phyloP scores from a whole-genome alignment of 177 flowering plant genomes.

The Telopea speciosissima region DNA sequence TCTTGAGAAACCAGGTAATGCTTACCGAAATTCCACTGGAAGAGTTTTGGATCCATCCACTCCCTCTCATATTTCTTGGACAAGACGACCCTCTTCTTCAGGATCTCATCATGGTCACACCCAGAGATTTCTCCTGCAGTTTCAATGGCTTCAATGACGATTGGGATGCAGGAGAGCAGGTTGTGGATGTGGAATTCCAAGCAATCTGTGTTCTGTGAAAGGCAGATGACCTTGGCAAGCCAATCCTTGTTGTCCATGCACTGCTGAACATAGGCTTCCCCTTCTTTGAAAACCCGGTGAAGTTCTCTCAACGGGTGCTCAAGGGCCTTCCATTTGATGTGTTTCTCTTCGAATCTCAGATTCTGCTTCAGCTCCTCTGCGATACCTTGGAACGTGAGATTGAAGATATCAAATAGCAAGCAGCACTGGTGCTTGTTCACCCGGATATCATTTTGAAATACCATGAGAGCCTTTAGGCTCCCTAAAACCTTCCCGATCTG shows the following conservation, averaged over 20 bases:
- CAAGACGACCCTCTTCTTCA: constrained; percentile 43
- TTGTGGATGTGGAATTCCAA: constrained; percentile 78
- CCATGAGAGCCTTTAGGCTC: constrained; percentile 74
- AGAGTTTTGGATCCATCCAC: constrained; percentile 69
- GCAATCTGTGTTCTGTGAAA: constrained; percentile 65
- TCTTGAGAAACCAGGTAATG: constrained; percentile 63
- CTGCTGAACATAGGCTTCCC: constrained; percentile 51
- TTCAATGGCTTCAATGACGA: constrained; percentile 73
- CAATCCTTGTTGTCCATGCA: constrained; percentile 68
- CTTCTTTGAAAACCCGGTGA: constrained; percentile 62
- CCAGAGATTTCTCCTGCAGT: constrained; percentile 64
- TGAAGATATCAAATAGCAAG: constrained; percentile 56
- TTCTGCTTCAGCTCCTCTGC: constrained; percentile 56
- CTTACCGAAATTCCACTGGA: constrained; percentile 63
- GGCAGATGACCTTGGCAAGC: constrained; percentile 58
- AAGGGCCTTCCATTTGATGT: constrained; percentile 76
- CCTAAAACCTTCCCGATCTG: constrained; percentile 82
- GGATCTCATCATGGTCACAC: constrained; percentile 56
- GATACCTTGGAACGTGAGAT: constrained; percentile 44
- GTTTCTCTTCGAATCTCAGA: constrained; percentile 61
- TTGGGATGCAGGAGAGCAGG: constrained; percentile 46
- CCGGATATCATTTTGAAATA: constrained; percentile 47
- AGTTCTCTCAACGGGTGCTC: constrained; percentile 78
- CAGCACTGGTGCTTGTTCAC: constrained; percentile 67
- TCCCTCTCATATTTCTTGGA: constrained; percentile 51